Evolutionary conservation across 345 rosid genomes (phyloP).

Genomic region (Gossypium ekmanianum): DNA sequence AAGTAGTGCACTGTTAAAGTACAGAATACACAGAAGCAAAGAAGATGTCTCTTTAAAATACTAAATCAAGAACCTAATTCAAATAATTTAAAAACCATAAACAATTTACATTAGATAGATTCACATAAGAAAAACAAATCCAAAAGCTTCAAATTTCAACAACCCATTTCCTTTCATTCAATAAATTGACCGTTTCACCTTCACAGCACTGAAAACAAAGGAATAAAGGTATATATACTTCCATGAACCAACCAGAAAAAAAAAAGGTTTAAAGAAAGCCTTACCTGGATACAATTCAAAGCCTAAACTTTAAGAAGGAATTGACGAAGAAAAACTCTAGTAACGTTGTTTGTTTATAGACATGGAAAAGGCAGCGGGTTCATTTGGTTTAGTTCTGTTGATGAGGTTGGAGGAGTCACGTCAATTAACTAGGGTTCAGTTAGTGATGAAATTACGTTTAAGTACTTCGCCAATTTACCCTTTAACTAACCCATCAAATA

Average conservation of each 20-base stretch:
- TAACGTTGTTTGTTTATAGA: background rate
- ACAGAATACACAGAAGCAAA: background rate
- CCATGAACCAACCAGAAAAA: background rate
- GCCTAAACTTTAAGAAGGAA: slow-evolving; percentile 2
- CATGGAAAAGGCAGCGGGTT: background rate
- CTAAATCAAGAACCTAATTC: slow-evolving; percentile 11
- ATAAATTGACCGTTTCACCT: background rate
- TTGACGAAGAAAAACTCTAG: background rate
- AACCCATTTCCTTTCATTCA: background rate
- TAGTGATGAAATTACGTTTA: background rate
- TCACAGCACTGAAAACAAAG: background rate
- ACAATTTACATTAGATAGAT: background rate
- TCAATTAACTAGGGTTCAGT: slow-evolving; percentile 12
- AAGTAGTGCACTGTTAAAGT: background rate
- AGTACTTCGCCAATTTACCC: background rate
- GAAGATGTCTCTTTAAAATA: background rate
- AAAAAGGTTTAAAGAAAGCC: background rate
- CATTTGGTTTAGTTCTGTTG: background rate
- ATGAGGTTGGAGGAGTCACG: slow-evolving; percentile 5
- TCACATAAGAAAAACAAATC: background rate
- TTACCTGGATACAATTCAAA: background rate
- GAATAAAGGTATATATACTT: background rate
- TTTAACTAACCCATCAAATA: no score
- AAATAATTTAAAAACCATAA: background rate
- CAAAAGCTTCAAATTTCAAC: background rate